Evolutionary conservation across 2,329 filamentous ascomycete genomes (phyloP).

Genomic region (Eurotiales sp.): DNA sequence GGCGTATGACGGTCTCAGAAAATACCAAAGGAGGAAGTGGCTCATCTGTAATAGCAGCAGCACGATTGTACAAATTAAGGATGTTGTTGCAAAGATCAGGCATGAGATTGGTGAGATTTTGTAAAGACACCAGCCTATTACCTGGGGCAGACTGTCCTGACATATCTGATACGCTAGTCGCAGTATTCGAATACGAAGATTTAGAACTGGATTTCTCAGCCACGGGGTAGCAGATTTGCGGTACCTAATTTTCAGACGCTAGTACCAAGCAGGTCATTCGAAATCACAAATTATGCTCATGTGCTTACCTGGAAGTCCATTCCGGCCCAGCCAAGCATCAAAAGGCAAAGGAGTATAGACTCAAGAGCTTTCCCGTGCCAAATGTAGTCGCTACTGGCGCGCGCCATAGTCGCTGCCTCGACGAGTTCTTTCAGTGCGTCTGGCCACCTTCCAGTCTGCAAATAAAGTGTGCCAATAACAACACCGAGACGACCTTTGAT

Average conservation of each 20-base stretch:
- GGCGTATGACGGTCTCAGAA: constrained; percentile 55
- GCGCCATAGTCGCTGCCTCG: constrained; percentile 73
- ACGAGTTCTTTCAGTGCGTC: constrained; percentile 81
- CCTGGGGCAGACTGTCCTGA: constrained; percentile 45
- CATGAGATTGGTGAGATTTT: constrained; percentile 51
- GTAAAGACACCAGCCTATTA: constrained; percentile 43
- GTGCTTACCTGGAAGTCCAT: constrained; percentile 64
- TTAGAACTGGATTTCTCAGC: constrained; percentile 47
- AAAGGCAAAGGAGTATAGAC: constrained; percentile 73
- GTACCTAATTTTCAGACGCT: constrained; percentile 40
- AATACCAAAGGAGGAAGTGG: constrained; percentile 52
- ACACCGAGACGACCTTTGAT: constrained; percentile 76
- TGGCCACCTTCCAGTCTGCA: constrained; percentile 84
- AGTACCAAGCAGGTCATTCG: background rate
- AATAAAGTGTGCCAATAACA: constrained; percentile 77
- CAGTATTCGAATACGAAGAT: constrained; percentile 33
- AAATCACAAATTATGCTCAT: constrained; percentile 1
- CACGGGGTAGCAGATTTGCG: constrained; percentile 50
- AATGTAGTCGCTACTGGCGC: constrained; percentile 81
- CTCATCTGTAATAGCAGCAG: constrained; percentile 50
- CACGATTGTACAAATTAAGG: constrained; percentile 53
- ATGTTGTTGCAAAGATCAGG: constrained; percentile 57
- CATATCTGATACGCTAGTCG: constrained; percentile 23
- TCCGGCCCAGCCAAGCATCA: constrained; percentile 80
- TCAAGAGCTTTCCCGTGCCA: constrained; percentile 97